Conservation (phyloP, 2,329 filamentous ascomycete species). For the Dactylellina drechsleri region DNA sequence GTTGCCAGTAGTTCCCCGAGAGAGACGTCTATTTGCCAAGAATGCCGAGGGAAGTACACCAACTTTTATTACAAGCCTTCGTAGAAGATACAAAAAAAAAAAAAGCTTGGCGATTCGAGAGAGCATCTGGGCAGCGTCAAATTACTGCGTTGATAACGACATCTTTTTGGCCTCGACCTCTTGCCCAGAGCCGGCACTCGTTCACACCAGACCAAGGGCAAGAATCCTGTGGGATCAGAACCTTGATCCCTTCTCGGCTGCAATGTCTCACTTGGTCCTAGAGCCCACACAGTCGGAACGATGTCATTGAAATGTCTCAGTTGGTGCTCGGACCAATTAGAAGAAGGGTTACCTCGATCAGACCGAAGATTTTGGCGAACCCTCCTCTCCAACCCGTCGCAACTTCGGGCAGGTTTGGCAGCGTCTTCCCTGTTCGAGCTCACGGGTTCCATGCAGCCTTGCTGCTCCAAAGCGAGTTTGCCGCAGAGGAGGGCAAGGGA, state of each 20-base stretch:
- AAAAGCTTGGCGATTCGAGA: too few relatives aligned
- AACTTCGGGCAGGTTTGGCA: slow-evolving; percentile 43
- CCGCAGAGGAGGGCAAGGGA: neutral
- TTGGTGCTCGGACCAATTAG: slow-evolving; percentile 23
- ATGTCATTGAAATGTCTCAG: slow-evolving; percentile 51
- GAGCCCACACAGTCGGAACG: slow-evolving; percentile 51
- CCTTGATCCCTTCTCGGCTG: slow-evolving; percentile 45
- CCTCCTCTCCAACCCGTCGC: slow-evolving; percentile 45
- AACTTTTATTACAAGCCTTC: too few relatives aligned
- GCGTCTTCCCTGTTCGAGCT: slow-evolving; percentile 41
- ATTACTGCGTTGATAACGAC: neutral
- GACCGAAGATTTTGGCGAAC: slow-evolving; percentile 43
- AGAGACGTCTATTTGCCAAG: too few relatives aligned
- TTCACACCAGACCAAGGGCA: slow-evolving; percentile 6
- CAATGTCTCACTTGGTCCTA: slow-evolving; percentile 43
- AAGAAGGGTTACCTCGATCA: slow-evolving; percentile 21
- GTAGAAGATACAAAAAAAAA: too few relatives aligned
- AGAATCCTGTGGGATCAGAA: slow-evolving; percentile 53
- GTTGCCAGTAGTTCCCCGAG: too few relatives aligned
- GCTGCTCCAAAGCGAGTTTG: slow-evolving; percentile 29
- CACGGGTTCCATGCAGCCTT: slow-evolving; percentile 45
- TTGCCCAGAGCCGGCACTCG: slow-evolving; percentile 10
- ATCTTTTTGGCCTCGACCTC: neutral
- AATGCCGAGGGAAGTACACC: too few relatives aligned
- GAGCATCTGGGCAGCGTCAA: neutral